Conservation (phyloP, 305 asterid species). For the Plantago coronopus region DNA sequence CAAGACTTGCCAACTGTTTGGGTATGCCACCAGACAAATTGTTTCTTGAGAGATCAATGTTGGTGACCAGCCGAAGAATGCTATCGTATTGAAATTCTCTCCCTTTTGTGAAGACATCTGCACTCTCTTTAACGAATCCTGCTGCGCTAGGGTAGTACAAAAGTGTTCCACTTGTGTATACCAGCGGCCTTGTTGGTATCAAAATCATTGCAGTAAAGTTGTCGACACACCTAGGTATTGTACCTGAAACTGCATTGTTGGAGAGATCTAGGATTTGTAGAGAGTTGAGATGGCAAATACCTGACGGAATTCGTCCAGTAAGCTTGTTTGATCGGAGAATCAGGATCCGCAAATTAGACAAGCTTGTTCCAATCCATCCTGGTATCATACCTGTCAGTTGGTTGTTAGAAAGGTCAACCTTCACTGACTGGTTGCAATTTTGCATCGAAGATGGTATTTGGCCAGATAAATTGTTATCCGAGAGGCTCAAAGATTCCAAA, state of each 20-base stretch:
- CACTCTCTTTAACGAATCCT: slow-evolving; percentile 20
- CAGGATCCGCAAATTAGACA: slow-evolving; percentile 19
- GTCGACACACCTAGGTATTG: slow-evolving; percentile 25
- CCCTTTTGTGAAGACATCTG: slow-evolving; percentile 26
- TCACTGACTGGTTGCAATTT: not conserved
- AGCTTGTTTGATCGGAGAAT: slow-evolving; percentile 28
- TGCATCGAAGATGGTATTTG: slow-evolving; percentile 18
- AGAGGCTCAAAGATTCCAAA: slow-evolving; percentile 14
- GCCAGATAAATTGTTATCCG: slow-evolving; percentile 3
- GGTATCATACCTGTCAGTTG: slow-evolving; percentile 9
- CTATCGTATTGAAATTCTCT: not conserved
- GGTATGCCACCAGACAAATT: slow-evolving; percentile 5
- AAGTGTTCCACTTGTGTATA: no score
- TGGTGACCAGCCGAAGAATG: no score
- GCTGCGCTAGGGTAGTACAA: no score
- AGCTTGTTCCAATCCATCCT: slow-evolving; percentile 2
- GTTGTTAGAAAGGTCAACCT: slow-evolving; percentile 17
- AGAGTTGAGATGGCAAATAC: slow-evolving; percentile 15
- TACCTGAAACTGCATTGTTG: no score
- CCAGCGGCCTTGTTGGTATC: no score
- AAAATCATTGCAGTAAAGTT: slow-evolving; percentile 32
- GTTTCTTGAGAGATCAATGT: slow-evolving; percentile 28
- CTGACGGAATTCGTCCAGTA: slow-evolving; percentile 23
- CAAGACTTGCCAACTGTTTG: not conserved
- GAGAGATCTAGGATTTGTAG: slow-evolving; percentile 29